Percentiles rank a stretch among this genome's conserved stretches.
These are phyloP conservation scores for Purpureocillium takamizusanense DNA, from an alignment of 2,329 filamentous ascomycete genomes.

Conservation along the genomic window DNA sequence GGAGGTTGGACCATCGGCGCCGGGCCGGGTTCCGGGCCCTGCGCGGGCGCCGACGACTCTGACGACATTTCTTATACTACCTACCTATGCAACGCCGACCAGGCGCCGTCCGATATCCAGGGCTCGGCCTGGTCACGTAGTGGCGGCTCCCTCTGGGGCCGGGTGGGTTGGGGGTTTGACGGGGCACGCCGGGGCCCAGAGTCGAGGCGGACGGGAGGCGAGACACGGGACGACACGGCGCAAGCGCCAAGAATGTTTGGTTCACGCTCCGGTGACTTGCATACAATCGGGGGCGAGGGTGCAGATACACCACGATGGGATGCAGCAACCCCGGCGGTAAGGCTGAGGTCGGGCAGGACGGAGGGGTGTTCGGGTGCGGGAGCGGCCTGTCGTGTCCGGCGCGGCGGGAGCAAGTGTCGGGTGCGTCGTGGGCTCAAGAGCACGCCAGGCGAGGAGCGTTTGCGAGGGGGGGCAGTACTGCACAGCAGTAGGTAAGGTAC, in stretches of 20 bases:
- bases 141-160: neutral
- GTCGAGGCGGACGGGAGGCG: too few species aligned
- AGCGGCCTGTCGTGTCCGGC: conserved; percentile 1
- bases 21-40: conserved; percentile 5
- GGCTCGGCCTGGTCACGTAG: neutral
- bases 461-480: too few species aligned
- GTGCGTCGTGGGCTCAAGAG: too few species aligned
- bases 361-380: conserved; percentile 1
- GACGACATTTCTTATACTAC: conserved; percentile 5
- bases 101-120: too few species aligned
- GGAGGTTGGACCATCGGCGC: conserved; percentile 4
- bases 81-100: too few species aligned
- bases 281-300: neutral
- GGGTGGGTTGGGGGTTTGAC: neutral
- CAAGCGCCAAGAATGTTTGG: neutral
- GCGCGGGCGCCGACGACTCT: conserved; percentile 1
- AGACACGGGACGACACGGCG: neutral
- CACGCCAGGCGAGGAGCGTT: too few species aligned
- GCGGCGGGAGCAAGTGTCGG: too few species aligned
- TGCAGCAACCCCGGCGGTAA: neutral
- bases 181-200: too few species aligned
- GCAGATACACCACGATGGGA: neutral
- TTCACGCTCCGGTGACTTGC: neutral
- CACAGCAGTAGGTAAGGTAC: too few species aligned
- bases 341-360: conserved; percentile 1